A percentile compares a stretch with the other conserved stretches of the same genome.
Conservation (phyloP, 2,329 filamentous ascomycete genomes). For the Fusarium robinianum region DNA sequence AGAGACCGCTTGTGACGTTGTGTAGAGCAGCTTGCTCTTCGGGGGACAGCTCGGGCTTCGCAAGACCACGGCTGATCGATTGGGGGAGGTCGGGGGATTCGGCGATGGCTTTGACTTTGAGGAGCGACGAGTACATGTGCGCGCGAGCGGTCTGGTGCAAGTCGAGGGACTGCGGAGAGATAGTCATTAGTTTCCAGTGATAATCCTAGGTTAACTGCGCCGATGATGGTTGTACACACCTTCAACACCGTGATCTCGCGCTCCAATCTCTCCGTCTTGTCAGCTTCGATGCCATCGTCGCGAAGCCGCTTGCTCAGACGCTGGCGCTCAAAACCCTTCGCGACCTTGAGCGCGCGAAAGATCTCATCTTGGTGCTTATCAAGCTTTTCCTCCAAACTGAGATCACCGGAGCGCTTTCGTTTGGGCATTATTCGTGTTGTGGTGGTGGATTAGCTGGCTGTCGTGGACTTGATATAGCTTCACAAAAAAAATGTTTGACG, state of each 20-base stretch:
- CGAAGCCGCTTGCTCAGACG: constrained; percentile 66
- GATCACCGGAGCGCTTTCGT: constrained; percentile 56
- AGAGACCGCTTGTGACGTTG: constrained; percentile 63
- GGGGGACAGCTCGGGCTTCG: constrained; percentile 56
- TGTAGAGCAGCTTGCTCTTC: constrained; percentile 58
- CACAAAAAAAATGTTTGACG: constrained; percentile 25
- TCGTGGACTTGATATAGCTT: constrained; percentile 16
- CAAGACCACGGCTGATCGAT: constrained; percentile 50
- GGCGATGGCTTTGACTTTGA: constrained; percentile 58
- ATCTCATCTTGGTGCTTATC: constrained; percentile 63
- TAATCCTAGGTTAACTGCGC: not conserved
- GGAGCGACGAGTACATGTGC: constrained; percentile 58
- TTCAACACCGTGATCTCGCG: constrained; percentile 62
- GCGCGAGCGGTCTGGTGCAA: constrained; percentile 61
- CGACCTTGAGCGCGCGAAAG: constrained; percentile 69
- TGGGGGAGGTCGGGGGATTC: constrained; percentile 56
- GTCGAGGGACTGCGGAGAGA: constrained; percentile 54
- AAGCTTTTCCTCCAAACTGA: constrained; percentile 55
- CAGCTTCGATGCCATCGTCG: constrained; percentile 50
- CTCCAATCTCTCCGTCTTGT: constrained; percentile 64
- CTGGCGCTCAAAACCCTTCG: constrained; percentile 78
- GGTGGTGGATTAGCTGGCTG: constrained; percentile 1
- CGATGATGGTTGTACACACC: constrained; percentile 38
- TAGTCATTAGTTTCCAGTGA: not conserved
- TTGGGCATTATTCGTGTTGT: constrained; percentile 54